Percentiles rank a stretch among this genome's conserved stretches.
phyloP scores from a whole-genome alignment of 2,329 filamentous ascomycete genomes.

The Cladosporium sp. region DNA sequence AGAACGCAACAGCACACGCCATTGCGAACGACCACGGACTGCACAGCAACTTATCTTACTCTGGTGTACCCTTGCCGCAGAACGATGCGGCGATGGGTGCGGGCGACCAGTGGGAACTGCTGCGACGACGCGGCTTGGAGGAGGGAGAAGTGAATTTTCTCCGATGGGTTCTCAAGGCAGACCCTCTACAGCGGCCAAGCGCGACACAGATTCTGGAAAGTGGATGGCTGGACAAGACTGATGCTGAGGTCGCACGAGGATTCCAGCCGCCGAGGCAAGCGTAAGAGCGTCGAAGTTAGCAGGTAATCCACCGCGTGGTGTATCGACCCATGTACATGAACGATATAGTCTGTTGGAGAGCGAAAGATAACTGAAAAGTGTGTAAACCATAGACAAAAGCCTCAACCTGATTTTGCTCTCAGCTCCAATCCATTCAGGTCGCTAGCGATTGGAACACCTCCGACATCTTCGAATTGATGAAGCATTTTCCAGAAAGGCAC shows the following conservation, averaged over 20 bases:
- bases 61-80: slow-evolving; percentile 25
- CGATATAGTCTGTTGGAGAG: background rate
- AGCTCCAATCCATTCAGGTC: background rate
- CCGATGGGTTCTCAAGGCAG: slow-evolving; percentile 27
- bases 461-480: background rate
- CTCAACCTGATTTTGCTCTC: background rate
- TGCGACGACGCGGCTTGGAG: slow-evolving; percentile 26
- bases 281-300: background rate
- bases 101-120: slow-evolving; percentile 28
- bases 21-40: slow-evolving; percentile 33
- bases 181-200: slow-evolving; percentile 30
- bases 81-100: slow-evolving; percentile 19
- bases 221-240: slow-evolving; percentile 20
- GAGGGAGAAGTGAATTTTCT: slow-evolving; percentile 30
- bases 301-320: background rate
- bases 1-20: slow-evolving; percentile 24
- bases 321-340: background rate
- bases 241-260: slow-evolving; percentile 3
- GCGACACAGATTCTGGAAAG: slow-evolving; percentile 27
- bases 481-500: background rate
- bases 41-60: slow-evolving; percentile 26
- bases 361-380: background rate
- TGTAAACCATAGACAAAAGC: background rate
- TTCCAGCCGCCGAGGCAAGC: background rate
- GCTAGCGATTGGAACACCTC: background rate